Conservation (phyloP, 805 yeast genomes). For the Yamadazyma ubonensis region DNA sequence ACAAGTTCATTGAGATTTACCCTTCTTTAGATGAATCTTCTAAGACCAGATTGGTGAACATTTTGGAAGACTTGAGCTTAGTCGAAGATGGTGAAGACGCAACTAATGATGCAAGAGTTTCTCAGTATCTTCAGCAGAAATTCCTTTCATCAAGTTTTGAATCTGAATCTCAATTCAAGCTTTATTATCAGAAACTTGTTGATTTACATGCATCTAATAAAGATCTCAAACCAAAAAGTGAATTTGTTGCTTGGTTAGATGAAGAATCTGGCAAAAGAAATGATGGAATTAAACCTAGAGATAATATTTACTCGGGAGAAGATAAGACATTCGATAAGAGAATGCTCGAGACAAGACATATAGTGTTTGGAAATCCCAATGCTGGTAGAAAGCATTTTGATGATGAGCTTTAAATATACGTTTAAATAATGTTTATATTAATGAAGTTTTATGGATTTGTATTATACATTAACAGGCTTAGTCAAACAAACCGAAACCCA, state of each 20-base stretch:
- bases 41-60: conserved; percentile 42
- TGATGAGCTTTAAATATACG: conserved; percentile 9
- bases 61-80: conserved; percentile 45
- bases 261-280: conserved; percentile 32
- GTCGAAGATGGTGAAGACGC: conserved; percentile 26
- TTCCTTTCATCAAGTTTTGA: conserved; percentile 21
- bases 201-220: conserved; percentile 32
- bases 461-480: conserved; percentile 21
- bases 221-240: conserved; percentile 28
- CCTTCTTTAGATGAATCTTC: conserved; percentile 28
- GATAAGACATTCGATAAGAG: conserved; percentile 39
- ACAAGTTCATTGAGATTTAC: conserved; percentile 24
- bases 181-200: conserved; percentile 36
- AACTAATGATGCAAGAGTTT: conserved; percentile 16
- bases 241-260: conserved; percentile 66
- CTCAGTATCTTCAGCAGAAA: conserved; percentile 35
- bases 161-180: conserved; percentile 39
- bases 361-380: conserved; percentile 74
- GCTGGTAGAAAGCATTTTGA: conserved; percentile 57
- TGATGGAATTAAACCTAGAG: conserved; percentile 24
- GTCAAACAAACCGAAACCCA: conserved; percentile 48
- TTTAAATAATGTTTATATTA: conserved; percentile 5
- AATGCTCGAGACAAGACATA: conserved; percentile 51
- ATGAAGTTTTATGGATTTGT: conserved; percentile 10
- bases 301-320: conserved; percentile 26